A percentile compares a stretch with the other conserved stretches of the same genome.
Evolutionary conservation across 305 asterid species (phyloP).

Genomic region (Fraxinus angustifolia): DNA sequence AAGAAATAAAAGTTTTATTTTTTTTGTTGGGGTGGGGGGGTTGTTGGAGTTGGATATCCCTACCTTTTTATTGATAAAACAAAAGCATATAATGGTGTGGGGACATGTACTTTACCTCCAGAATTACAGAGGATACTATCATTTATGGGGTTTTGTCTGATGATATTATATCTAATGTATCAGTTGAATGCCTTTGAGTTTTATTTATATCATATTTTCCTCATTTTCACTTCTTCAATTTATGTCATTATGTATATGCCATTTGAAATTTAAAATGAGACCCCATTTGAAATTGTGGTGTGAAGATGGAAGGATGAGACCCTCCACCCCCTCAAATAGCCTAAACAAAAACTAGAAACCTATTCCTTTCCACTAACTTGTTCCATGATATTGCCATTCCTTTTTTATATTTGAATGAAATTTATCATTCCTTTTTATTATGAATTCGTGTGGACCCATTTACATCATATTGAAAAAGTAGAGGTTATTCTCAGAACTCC

Average conservation of each 20-base stretch:
- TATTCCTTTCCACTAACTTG: background rate
- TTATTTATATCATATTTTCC: background rate
- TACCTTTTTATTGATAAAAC: too few species aligned
- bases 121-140: background rate
- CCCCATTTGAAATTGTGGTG: background rate
- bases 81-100: background rate
- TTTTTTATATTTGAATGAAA: background rate
- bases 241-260: background rate
- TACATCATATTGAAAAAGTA: background rate
- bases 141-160: background rate
- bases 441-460: background rate
- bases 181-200: background rate
- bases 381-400: background rate
- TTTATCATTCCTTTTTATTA: background rate
- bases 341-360: background rate
- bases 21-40: too few species aligned
- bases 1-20: too few species aligned
- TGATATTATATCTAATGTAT: background rate
- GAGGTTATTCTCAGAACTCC: background rate
- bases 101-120: background rate
- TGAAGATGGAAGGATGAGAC: background rate
- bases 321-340: background rate
- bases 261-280: background rate
- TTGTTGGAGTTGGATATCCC: too few species aligned
- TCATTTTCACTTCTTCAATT: background rate